Base-by-base conservation (phyloP, 1,139 yeast species). In the Hansenula sp. region DNA sequence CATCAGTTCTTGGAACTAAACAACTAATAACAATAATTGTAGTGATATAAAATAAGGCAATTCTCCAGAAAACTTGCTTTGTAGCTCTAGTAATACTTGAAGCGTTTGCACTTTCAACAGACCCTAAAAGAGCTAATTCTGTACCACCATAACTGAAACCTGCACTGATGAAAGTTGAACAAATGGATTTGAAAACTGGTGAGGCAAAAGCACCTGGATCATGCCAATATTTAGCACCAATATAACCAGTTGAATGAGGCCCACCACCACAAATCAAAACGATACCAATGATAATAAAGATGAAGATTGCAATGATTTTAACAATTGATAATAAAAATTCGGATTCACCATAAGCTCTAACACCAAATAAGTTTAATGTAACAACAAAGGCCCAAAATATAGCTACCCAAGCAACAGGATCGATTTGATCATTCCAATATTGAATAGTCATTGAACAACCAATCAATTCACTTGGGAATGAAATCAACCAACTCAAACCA, bases 401-500 rank as follows among this genome's bases (percentile, higher is more conserved):
- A 25, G 77, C 66, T 55, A 84, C 81, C 89, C 89, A 84, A 11
- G 58, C 58, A 33, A 81, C 85, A 41, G 81, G 67, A 3, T 91
- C 88, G 29, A 86, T 87, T 4, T 68, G 69, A 43, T 68, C 65
- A 18, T 89, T 82, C 95, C 96, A 87, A 56, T 75, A 82, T 59
- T 77, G 68, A 46, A 87, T 75, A 40, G 87, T 77, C 66, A 84
- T 86, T 21, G 93, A 89, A 31, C 84, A 81, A 28, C 88, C 90
- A 21, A 90, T 83, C 47, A 88, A 70, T 66, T 88, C 96, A 49
- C 87, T 82, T 4, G 95, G 88, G 63, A 79, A 84, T 4, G 95
- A 85, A 53, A 84, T 82, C 41, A 90, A 85, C 93, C 94, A 87
- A 25, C 85, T 75, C 61, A 86, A 83, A 84, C 91, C 86, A 65